Evolutionary conservation across 768 basidiomycete genomes (phyloP), one percentile per base, ranked within the genome.

Genomic region (Neoboletus magnificus): DNA sequence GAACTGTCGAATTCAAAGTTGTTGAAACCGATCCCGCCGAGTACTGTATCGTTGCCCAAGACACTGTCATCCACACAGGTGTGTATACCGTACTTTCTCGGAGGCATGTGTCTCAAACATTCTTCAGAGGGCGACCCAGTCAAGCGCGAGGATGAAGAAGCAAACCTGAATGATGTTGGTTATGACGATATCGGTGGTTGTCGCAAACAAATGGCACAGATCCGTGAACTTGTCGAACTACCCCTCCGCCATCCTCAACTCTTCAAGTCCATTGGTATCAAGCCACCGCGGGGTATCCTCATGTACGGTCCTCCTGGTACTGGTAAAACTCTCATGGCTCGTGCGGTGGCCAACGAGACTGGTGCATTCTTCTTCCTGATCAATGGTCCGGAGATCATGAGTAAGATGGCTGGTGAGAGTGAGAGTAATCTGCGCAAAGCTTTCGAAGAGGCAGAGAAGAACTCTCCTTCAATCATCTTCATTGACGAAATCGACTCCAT

Each of bases 361-460:
- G 97, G 97, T 48, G 97, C 97, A 16, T 99, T 99, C 84, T 99
- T 99, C 83, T 99, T 99, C 87, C 78, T 98, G 48, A 99, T 99
- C 77, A 99, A 98, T 69, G 97, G 97, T 51, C 97, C 97, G 49
- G 97, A 99, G 75, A 98, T 99, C 72, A 99, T 99, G 97, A 92
- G 89, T 65, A 98, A 99, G 81, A 99, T 99, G 97, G 97, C 97
- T 50, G 97, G 97, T 63, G 97, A 99, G 77, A 88, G 85, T 70
- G 97, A 99, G 73, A 93, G 91, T 68, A 99, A 99, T 74, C 77
- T 99, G 59, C 79, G 97, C 63, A 99, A 99, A 74, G 96, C 97
- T 27, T 98, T 98, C 71, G 97, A 98, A 74, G 97, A 99, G 77
- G 96, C 97, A 3, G 97, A 99, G 79, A 99, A 99, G 82, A 99